phyloP scores from a whole-genome alignment of 2,329 filamentous ascomycete species.

The Cladosporium oxysporum region DNA sequence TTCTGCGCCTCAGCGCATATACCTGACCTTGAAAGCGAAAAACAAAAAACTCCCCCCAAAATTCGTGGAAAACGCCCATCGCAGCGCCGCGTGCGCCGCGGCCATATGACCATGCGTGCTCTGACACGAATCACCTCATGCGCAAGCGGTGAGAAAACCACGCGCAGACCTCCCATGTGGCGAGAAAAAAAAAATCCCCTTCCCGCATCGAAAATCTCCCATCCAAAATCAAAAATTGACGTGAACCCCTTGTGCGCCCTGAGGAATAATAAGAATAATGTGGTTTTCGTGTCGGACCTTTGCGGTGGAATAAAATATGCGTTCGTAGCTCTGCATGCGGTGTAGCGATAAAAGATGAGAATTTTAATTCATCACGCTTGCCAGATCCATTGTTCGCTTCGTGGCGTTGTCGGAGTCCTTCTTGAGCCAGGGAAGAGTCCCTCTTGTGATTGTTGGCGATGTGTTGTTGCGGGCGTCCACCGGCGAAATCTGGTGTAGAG shows the following conservation, averaged over 20 bases:
- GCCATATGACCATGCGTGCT: neutral
- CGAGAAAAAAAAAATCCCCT: neutral
- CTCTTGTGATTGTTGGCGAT: constrained; percentile 19
- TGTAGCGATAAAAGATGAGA: neutral
- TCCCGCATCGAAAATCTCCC: neutral
- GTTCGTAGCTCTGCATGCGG: neutral
- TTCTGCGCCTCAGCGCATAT: neutral
- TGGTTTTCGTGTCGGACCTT: neutral
- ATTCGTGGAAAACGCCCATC: neutral
- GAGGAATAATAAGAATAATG: neutral
- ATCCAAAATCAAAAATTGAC: neutral
- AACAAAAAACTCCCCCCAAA: neutral
- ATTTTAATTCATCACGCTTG: constrained; percentile 15
- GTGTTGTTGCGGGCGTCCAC: constrained; percentile 29
- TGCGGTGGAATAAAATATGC: neutral
- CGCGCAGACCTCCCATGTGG: neutral
- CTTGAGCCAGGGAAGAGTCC: constrained; percentile 3
- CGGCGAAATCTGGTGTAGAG: constrained; percentile 30
- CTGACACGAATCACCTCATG: neutral
- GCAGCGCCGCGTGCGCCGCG: neutral
- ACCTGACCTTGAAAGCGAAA: neutral
- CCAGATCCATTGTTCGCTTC: constrained; percentile 3
- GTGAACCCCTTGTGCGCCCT: neutral
- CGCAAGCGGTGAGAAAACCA: neutral
- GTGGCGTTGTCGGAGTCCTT: neutral